Percentiles rank a stretch among this genome's conserved stretches.
These are phyloP conservation scores for Paramecium sexaurelia DNA, from an alignment of 73 alveolate species.

Conservation along the genomic window DNA sequence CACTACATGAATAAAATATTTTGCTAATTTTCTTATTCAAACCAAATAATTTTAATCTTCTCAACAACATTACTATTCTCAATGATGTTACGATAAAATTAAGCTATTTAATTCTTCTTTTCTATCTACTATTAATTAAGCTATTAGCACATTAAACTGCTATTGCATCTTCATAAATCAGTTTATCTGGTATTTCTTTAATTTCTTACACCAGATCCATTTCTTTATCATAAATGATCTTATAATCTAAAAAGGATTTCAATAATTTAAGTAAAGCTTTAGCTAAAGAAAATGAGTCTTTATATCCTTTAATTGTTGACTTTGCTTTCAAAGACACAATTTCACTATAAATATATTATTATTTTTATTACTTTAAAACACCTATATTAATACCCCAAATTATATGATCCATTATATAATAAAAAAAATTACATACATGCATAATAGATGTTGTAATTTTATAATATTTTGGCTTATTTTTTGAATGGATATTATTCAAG, in stretches of 20 bases:
- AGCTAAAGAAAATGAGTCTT: constrained; percentile 34
- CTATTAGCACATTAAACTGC: constrained; percentile 30
- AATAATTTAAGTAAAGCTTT: constrained; percentile 17
- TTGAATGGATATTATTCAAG: constrained; percentile 41
- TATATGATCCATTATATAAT: constrained; percentile 82
- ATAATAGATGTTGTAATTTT: constrained; percentile 65
- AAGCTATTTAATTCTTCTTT: constrained; percentile 26
- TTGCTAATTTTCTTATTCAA: constrained; percentile 11
- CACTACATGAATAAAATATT: constrained; percentile 24
- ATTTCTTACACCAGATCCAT: background rate
- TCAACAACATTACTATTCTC: constrained; percentile 23
- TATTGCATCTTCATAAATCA: background rate
- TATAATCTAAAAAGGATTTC: constrained; percentile 43
- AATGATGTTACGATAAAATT: constrained; percentile 5
- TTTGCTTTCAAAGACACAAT: background rate
- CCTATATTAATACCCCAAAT: constrained; percentile 78
- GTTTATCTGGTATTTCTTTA: background rate
- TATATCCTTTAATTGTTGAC: constrained; percentile 26
- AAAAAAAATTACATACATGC: constrained; percentile 77
- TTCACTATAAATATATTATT: background rate
- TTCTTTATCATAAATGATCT: constrained; percentile 15
- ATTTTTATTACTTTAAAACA: constrained; percentile 37
- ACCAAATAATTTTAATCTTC: constrained; percentile 42
- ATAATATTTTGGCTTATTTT: constrained; percentile 61
- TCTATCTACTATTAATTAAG: background rate